Evolutionary conservation across 108 stramenopile species (phyloP).

Genomic region (Pseudonitzschia delicatissima): DNA sequence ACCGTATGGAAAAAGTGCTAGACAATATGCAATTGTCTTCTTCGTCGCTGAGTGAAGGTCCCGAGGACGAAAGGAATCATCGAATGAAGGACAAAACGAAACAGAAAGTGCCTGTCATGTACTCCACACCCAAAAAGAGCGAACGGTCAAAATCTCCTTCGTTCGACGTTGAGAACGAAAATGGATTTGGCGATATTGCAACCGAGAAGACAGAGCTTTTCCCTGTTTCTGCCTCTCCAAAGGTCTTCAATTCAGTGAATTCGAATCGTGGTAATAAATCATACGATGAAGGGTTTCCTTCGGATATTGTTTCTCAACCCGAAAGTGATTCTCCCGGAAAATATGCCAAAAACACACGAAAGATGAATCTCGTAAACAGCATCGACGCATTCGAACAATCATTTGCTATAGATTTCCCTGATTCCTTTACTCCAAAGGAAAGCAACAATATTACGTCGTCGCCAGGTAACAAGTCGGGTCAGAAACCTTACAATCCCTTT

Average conservation of each 20-base stretch:
- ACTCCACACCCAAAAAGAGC: neutral
- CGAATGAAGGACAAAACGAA: neutral
- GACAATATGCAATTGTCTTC: too few species aligned
- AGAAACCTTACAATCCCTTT: conserved; percentile 61
- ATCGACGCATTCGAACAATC: conserved; percentile 83
- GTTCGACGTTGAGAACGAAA: neutral
- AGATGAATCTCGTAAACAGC: conserved; percentile 46
- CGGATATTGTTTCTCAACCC: conserved; percentile 17
- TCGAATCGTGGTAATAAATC: conserved; percentile 2
- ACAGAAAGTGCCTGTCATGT: neutral
- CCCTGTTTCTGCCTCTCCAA: conserved; percentile 31
- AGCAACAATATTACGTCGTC: neutral
- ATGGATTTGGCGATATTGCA: neutral
- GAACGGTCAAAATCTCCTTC: neutral
- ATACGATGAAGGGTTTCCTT: conserved; percentile 46
- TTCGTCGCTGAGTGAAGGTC: neutral
- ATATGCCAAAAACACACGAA: neutral
- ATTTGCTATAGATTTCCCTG: conserved; percentile 66
- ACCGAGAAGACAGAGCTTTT: conserved; percentile 3
- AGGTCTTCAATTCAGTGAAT: neutral
- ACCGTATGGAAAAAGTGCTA: too few species aligned
- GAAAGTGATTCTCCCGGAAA: neutral
- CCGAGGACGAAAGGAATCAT: neutral
- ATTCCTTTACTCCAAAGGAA: conserved; percentile 42
- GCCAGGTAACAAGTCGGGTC: too few species aligned